A percentile compares a stretch with the other conserved stretches of the same genome.
Conservation (phyloP, 2,329 filamentous ascomycete species). For the Lecanicillium sp. region DNA sequence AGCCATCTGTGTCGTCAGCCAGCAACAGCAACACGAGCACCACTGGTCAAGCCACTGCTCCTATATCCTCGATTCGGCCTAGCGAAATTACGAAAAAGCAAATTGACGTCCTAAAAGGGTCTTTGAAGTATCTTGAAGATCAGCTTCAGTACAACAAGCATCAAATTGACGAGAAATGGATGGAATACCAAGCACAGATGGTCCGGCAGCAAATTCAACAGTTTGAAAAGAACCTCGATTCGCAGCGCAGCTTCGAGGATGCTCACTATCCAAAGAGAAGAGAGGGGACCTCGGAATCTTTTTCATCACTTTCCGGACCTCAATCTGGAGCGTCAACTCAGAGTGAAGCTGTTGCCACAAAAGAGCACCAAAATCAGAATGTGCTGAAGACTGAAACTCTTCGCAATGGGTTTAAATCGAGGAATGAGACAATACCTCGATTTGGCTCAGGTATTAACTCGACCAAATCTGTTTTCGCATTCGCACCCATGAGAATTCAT, state of each 20-base stretch:
- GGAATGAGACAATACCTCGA: slow-evolving; percentile 11
- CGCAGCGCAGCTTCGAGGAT: slow-evolving; percentile 38
- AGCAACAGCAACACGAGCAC: not conserved
- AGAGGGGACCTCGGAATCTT: slow-evolving; percentile 14
- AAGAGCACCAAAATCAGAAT: not conserved
- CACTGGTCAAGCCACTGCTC: slow-evolving; percentile 17
- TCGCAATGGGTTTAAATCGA: slow-evolving; percentile 6
- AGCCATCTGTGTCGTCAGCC: no score
- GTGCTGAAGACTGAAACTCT: not conserved
- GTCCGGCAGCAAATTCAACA: slow-evolving; percentile 38
- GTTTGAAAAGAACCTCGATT: slow-evolving; percentile 38
- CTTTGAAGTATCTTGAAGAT: slow-evolving; percentile 48
- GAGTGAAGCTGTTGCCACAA: not conserved
- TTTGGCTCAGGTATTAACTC: slow-evolving; percentile 18
- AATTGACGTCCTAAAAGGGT: slow-evolving; percentile 40
- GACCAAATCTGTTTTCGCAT: slow-evolving; percentile 17
- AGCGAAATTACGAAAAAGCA: slow-evolving; percentile 55
- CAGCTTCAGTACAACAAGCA: slow-evolving; percentile 54
- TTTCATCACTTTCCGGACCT: not conserved
- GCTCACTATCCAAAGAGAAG: slow-evolving; percentile 29
- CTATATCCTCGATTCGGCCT: slow-evolving; percentile 49
- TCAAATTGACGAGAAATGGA: slow-evolving; percentile 49
- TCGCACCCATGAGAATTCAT: slow-evolving; percentile 13
- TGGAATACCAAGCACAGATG: slow-evolving; percentile 33
- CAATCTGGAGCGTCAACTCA: not conserved